Evolutionary conservation across 2,329 filamentous ascomycete species (phyloP), one percentile per base, ranked within the genome.

Genomic region (Conoideocrella luteorostrata): DNA sequence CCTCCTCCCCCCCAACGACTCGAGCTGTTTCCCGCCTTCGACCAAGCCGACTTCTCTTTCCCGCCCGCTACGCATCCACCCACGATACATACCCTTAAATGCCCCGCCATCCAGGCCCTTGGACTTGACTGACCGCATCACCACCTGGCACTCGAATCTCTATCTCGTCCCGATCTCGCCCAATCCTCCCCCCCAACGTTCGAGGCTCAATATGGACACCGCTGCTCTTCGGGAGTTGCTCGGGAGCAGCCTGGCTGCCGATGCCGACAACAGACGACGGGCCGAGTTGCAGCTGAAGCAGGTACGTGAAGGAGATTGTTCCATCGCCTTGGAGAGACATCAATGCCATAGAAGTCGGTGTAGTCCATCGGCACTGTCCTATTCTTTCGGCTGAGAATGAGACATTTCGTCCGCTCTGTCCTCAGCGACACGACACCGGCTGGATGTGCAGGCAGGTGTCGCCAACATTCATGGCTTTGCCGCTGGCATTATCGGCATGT

Each of bases 211-310:
- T 65, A 90, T 90, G 86, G 85, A 89, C 74, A 78, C 78, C 66
- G 74, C 78, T 65, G 78, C 77, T 64, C 75, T 91, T 66, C 78
- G 86, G 71, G 80, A 78, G 72, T 82, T 86, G 71, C 84, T 91
- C 61, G 76, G 80, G 63, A 81, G 83, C 61, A 89, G 84, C 55
- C 80, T 90, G 65, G 80, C 84, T 61, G 66, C 82, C 55, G 83
- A 88, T 67, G 77, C 83, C 59, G 84, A 88, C 61, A 78, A 78
- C 64, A 78, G 87, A 67, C 79, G 84, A 62, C 77, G 82, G 65
- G 85, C 86, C 63, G 87, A 93, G 72, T 69, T 84, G 56, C 84
- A 91, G 67, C 75, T 93, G 57, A 90, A 89, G 74, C 77, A 83
- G 73, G 87, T 91, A 74, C 63, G 80, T 55, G 35, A 35, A 5